A percentile compares a stretch with the other conserved stretches of the same genome.
Conservation (phyloP, 2,329 filamentous ascomycete species). For the Setomelanomma holmii region DNA sequence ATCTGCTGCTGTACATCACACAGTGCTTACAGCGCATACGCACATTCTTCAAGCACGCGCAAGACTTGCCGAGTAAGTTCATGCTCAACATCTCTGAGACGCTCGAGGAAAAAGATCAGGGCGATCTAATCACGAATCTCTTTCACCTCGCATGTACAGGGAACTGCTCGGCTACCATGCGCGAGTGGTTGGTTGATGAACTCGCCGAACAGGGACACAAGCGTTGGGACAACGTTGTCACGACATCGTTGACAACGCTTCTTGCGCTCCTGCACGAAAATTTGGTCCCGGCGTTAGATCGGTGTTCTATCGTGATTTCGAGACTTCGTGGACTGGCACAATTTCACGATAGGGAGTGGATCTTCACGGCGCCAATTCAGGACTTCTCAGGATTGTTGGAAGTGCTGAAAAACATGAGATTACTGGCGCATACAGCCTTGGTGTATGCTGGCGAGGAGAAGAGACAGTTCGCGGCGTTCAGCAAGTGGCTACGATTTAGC, state of each 20-base stretch:
- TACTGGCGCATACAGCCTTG: constrained; percentile 77
- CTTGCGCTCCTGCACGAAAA: constrained; percentile 84
- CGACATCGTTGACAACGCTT: constrained; percentile 77
- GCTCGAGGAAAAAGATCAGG: constrained; percentile 69
- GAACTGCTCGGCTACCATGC: constrained; percentile 75
- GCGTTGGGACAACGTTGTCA: constrained; percentile 89
- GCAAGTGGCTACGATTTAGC: constrained; percentile 81
- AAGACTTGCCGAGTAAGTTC: constrained; percentile 80
- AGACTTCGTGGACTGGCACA: constrained; percentile 83
- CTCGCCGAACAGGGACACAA: constrained; percentile 79
- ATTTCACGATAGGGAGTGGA: constrained; percentile 73
- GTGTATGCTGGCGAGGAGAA: constrained; percentile 77
- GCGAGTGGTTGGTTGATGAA: constrained; percentile 88
- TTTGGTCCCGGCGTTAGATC: constrained; percentile 85
- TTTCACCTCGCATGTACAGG: constrained; percentile 88
- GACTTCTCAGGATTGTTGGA: constrained; percentile 62
- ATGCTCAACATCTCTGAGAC: constrained; percentile 79
- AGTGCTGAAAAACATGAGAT: constrained; percentile 74
- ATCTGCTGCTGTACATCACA: constrained; percentile 81
- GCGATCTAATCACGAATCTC: constrained; percentile 75
- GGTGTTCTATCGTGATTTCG: constrained; percentile 80
- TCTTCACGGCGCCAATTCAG: constrained; percentile 59
- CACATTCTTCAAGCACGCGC: constrained; percentile 81
- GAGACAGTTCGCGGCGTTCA: constrained; percentile 78
- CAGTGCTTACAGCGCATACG: constrained; percentile 81